These are phyloP conservation scores for Scedosporium minutisporum DNA, from an alignment of 2,329 filamentous ascomycete species.

Conservation along the genomic window DNA sequence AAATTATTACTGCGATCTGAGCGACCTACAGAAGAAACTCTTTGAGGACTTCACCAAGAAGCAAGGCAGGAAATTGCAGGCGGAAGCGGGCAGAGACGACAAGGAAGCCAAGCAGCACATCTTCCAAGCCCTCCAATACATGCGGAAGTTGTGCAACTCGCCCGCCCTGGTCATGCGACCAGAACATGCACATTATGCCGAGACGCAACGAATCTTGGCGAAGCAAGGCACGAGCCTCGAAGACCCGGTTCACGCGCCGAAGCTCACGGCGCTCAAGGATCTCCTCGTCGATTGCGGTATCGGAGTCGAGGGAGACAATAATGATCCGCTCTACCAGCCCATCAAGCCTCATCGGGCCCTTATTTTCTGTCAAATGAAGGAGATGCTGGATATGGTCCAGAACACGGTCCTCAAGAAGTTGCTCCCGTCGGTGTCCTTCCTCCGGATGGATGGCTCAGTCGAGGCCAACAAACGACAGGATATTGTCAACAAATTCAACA, in stretches of 20 bases:
- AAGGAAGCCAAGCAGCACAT: constrained; percentile 97
- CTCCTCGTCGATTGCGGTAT: constrained; percentile 98
- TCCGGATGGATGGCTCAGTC: constrained; percentile 88
- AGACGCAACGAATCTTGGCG: constrained; percentile 71
- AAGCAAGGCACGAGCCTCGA: constrained; percentile 73
- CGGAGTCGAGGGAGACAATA: constrained; percentile 60
- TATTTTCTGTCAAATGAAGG: constrained; percentile 99
- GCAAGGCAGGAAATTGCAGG: constrained; percentile 77
- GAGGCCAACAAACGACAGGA: constrained; percentile 91
- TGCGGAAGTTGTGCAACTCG: constrained; percentile 98
- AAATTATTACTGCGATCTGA: constrained; percentile 98
- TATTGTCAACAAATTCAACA: constrained; percentile 98
- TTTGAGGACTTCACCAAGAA: constrained; percentile 96
- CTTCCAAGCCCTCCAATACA: constrained; percentile 97
- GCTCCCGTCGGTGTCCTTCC: constrained; percentile 84
- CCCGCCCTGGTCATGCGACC: constrained; percentile 94
- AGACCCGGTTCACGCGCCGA: constrained; percentile 82
- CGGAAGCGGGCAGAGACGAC: constrained; percentile 74
- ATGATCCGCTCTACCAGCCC: constrained; percentile 59
- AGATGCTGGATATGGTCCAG: constrained; percentile 99
- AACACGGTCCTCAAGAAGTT: constrained; percentile 83
- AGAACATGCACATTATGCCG: constrained; percentile 79
- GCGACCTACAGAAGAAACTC: constrained; percentile 84
- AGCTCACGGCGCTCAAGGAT: constrained; percentile 81
- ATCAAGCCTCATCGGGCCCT: constrained; percentile 94